phyloP scores from a whole-genome alignment of 2,329 filamentous ascomycete species.

The Lasiodiplodia hormozganensis region DNA sequence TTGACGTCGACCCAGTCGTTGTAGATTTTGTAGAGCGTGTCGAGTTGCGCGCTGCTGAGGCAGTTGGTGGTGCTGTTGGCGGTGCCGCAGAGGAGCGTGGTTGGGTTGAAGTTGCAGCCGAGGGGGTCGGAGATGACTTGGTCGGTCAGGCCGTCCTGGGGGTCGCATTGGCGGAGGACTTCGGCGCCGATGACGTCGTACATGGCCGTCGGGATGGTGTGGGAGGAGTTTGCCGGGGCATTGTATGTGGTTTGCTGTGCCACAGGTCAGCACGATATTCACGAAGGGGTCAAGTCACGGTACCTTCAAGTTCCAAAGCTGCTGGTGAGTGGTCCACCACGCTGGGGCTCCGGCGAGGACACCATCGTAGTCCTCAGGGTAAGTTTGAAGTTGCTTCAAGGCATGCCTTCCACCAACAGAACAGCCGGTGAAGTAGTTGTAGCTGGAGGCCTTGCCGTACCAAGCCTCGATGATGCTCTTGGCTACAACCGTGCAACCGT shows the following conservation, averaged over 20 bases:
- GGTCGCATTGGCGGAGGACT: constrained; percentile 13
- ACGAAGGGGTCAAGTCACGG: constrained; percentile 50
- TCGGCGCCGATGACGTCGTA: constrained; percentile 3
- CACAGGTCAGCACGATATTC: not conserved
- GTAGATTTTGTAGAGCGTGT: constrained; percentile 8
- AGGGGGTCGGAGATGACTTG: not conserved
- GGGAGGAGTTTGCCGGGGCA: not conserved
- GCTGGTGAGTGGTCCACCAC: constrained; percentile 59
- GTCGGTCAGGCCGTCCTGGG: constrained; percentile 8
- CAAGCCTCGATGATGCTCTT: constrained; percentile 58
- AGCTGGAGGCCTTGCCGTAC: constrained; percentile 48
- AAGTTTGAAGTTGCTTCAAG: constrained; percentile 60
- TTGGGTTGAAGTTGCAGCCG: constrained; percentile 5
- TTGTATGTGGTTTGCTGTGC: constrained; percentile 43
- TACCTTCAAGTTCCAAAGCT: constrained; percentile 53
- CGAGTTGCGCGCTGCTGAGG: not conserved
- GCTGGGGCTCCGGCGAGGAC: constrained; percentile 60
- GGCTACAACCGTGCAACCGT: constrained; percentile 56
- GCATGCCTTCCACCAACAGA: constrained; percentile 67
- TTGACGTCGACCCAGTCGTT: constrained; percentile 50
- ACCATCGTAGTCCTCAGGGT: constrained; percentile 66
- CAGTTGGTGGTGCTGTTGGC: not conserved
- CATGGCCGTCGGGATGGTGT: not conserved
- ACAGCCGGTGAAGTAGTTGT: constrained; percentile 63
- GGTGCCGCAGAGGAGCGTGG: not conserved